Base-by-base conservation (phyloP, 2,329 filamentous ascomycete species). In the Cladophialophora bantiana region DNA sequence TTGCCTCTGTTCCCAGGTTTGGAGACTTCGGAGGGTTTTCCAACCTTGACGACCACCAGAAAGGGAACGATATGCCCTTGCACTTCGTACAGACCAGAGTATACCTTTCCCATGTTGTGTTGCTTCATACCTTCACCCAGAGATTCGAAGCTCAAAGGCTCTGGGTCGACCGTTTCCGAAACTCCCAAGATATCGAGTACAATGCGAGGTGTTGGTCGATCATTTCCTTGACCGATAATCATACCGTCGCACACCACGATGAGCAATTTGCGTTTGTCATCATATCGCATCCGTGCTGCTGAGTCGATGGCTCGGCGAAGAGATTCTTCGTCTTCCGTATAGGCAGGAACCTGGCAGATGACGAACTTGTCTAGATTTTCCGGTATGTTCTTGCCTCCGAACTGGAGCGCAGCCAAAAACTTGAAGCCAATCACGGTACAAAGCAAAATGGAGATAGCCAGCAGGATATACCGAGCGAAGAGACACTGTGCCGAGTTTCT, bases 101-200 rank as follows among this genome's bases (percentile, higher is more conserved):
- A 99, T 71, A 97, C 89, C 81, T 99, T 99, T 79, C 92, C 95
- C 94, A 98, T 98, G 80, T 99, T 99, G 84, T 98, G 95, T 79
- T 98, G 95, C 82, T 96, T 97, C 81, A 91, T 88, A 77, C 95
- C 95, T 80, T 98, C 94, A 66, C 95, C 95, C 40, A 99, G 86
- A 76, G 93, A 94, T 78, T 99, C 94, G 74, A 99, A 99, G 84
- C 93, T 97, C 65, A 99, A 85, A 2, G 95, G 93, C 77, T 98
- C 94, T 0, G 96, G 95, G 75, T 99, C 94, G 15, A 97, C 91
- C 1, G 90, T 92, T 73, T 97, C 94, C 1, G 93, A 91, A 35
- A 99, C 95, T 70, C 95, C 95, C 5, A 99, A 85, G 83, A 99
- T 99, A 75, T 99, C 95, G 62, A 99, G 85, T 31, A 99, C 94